Evolutionary conservation across 140 eudicot species (phyloP).

Genomic region (Bidens hawaiensis): DNA sequence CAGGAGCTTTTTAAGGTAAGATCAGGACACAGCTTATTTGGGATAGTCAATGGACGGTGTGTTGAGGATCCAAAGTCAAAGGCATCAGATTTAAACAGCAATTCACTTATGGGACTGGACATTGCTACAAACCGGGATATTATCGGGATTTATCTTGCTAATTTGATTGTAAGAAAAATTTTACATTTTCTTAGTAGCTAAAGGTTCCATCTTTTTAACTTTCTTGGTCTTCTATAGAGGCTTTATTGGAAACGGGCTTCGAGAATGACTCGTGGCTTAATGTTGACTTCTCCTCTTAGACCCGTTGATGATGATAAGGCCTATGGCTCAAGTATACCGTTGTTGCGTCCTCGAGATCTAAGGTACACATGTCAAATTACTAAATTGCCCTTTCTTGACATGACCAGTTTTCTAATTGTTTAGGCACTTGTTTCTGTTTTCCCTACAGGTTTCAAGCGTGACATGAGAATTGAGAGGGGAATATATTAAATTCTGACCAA

Average conservation of each 20-base stretch:
- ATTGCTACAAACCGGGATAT: no score
- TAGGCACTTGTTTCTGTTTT: constrained; percentile 33
- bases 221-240: constrained; percentile 38
- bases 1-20: no score
- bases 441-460: constrained; percentile 37
- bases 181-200: no score
- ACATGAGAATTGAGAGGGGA: constrained; percentile 31
- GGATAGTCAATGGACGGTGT: background rate
- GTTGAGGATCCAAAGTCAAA: no score
- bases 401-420: constrained; percentile 13
- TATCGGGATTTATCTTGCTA: no score
- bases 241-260: constrained; percentile 96
- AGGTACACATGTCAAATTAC: constrained; percentile 43
- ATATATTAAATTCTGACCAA: constrained; percentile 19
- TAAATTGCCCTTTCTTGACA: constrained; percentile 13
- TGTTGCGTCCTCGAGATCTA: constrained; percentile 80
- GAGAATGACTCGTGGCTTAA: constrained; percentile 61
- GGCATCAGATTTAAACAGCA: no score
- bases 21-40: no score
- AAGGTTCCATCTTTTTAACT: background rate
- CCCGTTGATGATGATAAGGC: constrained; percentile 46
- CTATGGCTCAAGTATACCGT: constrained; percentile 50
- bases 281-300: constrained; percentile 88
- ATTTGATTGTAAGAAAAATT: no score
- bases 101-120: no score